Evolutionary conservation across 257 asterid genomes (phyloP).

Genomic region (Knoxia roxburghii): DNA sequence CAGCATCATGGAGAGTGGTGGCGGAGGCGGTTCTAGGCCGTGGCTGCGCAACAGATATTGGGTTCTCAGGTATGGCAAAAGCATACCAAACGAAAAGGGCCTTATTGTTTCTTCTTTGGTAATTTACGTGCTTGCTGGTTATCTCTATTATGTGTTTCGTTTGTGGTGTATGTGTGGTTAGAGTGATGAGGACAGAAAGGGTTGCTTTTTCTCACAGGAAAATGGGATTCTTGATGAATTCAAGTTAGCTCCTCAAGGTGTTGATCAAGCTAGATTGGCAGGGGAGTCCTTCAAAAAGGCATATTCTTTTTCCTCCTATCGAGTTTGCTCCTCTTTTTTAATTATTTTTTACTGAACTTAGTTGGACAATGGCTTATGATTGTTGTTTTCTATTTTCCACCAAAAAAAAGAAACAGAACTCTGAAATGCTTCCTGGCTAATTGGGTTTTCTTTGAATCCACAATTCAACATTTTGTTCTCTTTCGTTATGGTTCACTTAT

Average conservation of each 20-base stretch:
- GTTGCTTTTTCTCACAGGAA: slow-evolving; percentile 37
- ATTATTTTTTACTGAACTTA: too few species aligned
- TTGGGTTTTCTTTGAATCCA: background rate
- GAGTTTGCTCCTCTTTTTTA: background rate
- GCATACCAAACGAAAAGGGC: slow-evolving; percentile 82
- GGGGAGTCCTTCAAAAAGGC: slow-evolving; percentile 73
- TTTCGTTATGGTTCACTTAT: background rate
- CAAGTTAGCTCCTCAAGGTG: slow-evolving; percentile 75
- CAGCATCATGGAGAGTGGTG: slow-evolving; percentile 18
- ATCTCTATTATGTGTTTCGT: background rate
- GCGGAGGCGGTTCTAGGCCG: slow-evolving; percentile 14
- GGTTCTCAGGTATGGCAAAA: slow-evolving; percentile 88
- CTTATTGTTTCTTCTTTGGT: slow-evolving; percentile 80
- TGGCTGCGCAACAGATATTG: slow-evolving; percentile 61
- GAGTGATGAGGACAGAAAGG: too few species aligned
- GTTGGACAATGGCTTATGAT: too few species aligned
- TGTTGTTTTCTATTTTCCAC: too few species aligned
- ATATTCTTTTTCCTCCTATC: slow-evolving; percentile 10
- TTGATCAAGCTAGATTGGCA: slow-evolving; percentile 74
- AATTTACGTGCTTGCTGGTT: background rate
- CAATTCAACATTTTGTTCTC: background rate
- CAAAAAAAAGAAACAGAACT: too few species aligned
- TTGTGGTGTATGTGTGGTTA: background rate
- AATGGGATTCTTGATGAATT: slow-evolving; percentile 75
- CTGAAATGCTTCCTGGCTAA: background rate